Evolutionary conservation across 2,329 filamentous ascomycete species (phyloP).

Genomic region (Exophiala oligosperma): DNA sequence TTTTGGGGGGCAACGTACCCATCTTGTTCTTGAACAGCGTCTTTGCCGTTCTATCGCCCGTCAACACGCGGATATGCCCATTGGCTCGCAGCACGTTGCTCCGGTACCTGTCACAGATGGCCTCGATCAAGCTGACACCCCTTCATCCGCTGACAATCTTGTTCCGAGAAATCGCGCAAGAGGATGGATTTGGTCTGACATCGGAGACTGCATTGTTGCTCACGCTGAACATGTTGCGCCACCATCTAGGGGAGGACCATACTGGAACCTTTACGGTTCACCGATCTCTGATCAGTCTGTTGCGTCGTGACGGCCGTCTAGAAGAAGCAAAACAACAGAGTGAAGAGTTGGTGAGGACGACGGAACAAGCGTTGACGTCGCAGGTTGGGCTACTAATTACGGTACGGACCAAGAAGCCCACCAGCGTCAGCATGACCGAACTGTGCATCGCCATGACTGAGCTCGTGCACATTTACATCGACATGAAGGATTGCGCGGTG

Average conservation of each 20-base stretch:
- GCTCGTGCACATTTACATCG: constrained; percentile 8
- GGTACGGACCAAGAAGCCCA: background rate
- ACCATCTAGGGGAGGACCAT: background rate
- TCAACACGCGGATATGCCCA: constrained; percentile 10
- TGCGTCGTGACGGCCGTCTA: constrained; percentile 4
- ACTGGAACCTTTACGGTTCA: background rate
- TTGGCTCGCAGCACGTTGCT: constrained; percentile 9
- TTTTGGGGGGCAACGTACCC: background rate
- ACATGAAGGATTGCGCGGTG: background rate
- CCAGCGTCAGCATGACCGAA: background rate
- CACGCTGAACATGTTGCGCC: background rate
- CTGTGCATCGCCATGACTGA: constrained; percentile 7
- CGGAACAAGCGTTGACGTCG: constrained; percentile 5
- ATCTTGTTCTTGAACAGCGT: constrained; percentile 11
- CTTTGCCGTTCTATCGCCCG: constrained; percentile 7
- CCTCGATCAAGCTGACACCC: constrained; percentile 3
- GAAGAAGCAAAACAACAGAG: constrained; percentile 1
- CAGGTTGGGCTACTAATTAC: background rate
- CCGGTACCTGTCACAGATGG: constrained; percentile 7
- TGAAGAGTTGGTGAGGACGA: background rate
- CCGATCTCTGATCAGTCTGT: constrained; percentile 8
- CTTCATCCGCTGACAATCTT: constrained; percentile 6
- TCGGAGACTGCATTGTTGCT: constrained; percentile 6
- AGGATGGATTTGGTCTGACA: background rate
- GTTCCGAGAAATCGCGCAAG: constrained; percentile 6